Evolutionary conservation across 768 basidiomycete genomes (phyloP).

Genomic region (Rhodosporidiobolus sp.): DNA sequence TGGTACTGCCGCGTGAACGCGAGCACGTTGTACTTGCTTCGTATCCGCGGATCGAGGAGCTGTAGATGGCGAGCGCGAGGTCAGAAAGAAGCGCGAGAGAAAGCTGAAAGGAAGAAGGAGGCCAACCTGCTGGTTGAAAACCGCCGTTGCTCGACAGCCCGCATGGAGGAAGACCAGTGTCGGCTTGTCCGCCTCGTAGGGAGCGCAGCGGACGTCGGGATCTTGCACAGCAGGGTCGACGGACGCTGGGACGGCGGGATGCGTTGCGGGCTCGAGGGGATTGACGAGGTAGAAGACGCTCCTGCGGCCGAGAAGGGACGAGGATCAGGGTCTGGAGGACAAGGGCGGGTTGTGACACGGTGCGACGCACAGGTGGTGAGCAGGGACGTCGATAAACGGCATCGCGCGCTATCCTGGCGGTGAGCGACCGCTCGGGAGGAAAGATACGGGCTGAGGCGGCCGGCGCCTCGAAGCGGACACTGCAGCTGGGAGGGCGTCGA

Average conservation of each 20-base stretch:
- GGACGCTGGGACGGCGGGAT: neutral
- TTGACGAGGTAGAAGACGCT: neutral
- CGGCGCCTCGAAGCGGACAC: no score
- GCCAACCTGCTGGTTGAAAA: neutral
- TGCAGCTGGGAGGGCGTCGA: no score
- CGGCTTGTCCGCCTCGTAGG: neutral
- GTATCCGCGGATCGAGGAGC: neutral
- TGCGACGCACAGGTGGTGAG: neutral
- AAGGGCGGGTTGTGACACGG: neutral
- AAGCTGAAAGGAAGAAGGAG: neutral
- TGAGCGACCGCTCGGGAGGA: no score
- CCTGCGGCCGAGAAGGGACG: neutral
- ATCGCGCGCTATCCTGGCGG: neutral
- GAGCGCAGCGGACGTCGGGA: neutral
- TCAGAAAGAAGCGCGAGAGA: neutral
- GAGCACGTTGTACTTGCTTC: neutral
- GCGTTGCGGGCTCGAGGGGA: neutral
- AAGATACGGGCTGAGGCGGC: no score
- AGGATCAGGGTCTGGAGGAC: neutral
- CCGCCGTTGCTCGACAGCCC: neutral
- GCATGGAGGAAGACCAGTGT: neutral
- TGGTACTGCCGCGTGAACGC: neutral
- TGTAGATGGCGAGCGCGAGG: neutral
- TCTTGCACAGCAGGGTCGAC: neutral
- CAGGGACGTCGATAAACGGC: constrained; percentile 5